Conservation (phyloP, 306 rosid genomes). For the Prunus kanzakura region DNA sequence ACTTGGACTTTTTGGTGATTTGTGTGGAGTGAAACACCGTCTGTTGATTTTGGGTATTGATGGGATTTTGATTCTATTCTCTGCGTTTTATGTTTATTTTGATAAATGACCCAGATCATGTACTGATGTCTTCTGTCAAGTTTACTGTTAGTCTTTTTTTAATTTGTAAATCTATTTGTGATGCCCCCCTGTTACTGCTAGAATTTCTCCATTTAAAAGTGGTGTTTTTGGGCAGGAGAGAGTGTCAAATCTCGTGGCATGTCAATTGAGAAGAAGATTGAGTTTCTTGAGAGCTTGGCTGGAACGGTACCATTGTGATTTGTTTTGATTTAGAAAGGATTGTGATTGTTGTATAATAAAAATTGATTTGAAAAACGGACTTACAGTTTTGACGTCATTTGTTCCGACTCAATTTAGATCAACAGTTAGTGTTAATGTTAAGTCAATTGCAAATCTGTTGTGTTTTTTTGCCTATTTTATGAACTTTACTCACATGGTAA, state of each 20-base stretch:
- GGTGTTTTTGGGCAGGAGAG: conserved; percentile 40
- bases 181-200: neutral
- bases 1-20: conserved; percentile 12
- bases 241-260: conserved; percentile 43
- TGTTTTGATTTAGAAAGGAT: neutral
- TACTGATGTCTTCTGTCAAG: neutral
- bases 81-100: neutral
- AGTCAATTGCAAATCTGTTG: too few species aligned
- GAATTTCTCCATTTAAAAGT: neutral
- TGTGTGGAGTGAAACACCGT: neutral
- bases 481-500: too few species aligned
- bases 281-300: conserved; percentile 65
- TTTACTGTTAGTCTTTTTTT: neutral
- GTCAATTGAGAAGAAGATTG: conserved; percentile 88
- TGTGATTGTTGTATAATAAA: neutral
- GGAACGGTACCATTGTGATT: conserved; percentile 50
- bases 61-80: neutral
- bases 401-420: neutral
- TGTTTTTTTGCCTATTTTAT: too few species aligned
- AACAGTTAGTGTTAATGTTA: too few species aligned
- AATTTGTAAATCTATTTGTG: neutral
- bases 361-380: neutral
- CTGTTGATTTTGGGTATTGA: neutral
- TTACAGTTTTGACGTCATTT: neutral
- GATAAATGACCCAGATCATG: conserved; percentile 6